Percentiles rank a stretch among this genome's conserved stretches.
These are phyloP conservation scores for Asparagopsis taxiformis DNA, from an alignment of 31 red algal genomes.

Conservation along the genomic window DNA sequence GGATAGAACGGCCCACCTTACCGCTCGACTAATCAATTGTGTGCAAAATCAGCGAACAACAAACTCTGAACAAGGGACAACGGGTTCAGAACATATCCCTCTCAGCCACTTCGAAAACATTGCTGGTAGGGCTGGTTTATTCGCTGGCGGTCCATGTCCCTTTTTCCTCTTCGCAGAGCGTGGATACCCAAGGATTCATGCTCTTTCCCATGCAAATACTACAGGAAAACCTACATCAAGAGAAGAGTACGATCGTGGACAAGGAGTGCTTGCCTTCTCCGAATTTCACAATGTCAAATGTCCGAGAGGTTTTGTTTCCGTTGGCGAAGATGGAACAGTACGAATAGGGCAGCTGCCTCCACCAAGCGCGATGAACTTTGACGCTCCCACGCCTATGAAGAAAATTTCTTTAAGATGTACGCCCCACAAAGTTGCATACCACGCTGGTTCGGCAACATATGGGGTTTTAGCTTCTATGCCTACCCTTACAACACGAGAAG, in stretches of 20 bases:
- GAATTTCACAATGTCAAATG: slow-evolving; percentile 89
- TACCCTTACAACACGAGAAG: slow-evolving; percentile 72
- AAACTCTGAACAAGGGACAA: not conserved
- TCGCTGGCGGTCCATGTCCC: slow-evolving; percentile 51
- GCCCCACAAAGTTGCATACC: slow-evolving; percentile 75
- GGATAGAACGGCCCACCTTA: slow-evolving; percentile 52
- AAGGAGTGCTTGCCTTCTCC: slow-evolving; percentile 51
- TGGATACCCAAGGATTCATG: slow-evolving; percentile 78
- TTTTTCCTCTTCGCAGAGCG: slow-evolving; percentile 83
- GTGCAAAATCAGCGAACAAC: not conserved
- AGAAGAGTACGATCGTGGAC: slow-evolving; percentile 43
- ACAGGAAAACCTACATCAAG: slow-evolving; percentile 19
- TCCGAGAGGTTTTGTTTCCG: slow-evolving; percentile 77
- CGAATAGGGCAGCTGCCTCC: slow-evolving; percentile 63
- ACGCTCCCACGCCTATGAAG: slow-evolving; percentile 69
- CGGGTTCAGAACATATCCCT: not conserved
- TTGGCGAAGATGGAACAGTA: slow-evolving; percentile 57
- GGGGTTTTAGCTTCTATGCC: slow-evolving; percentile 75
- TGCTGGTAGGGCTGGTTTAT: slow-evolving; percentile 67
- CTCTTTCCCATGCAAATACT: slow-evolving; percentile 28
- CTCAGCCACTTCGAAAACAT: slow-evolving; percentile 62
- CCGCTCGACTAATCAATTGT: slow-evolving; percentile 27
- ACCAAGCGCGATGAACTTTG: slow-evolving; percentile 53
- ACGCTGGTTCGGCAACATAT: slow-evolving; percentile 75
- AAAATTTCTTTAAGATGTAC: slow-evolving; percentile 78